Base-by-base conservation (phyloP, 352 stramenopile species). In the Phytopythium sindhum region DNA sequence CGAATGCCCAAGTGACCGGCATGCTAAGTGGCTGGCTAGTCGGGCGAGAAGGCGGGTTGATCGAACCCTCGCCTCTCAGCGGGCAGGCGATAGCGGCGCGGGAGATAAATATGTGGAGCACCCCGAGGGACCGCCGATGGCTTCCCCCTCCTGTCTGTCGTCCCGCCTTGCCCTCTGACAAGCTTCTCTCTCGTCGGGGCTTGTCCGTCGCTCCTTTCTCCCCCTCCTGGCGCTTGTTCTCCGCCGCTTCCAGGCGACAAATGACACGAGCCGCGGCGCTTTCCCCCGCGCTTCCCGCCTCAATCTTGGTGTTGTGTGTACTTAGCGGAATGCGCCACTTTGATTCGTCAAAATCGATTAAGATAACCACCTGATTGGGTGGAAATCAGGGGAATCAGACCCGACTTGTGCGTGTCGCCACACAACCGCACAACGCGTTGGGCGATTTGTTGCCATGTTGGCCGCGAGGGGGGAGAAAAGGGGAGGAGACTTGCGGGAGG, bases 241-340 rank as follows among this genome's bases (percentile, higher is more conserved):
- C 26, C 11, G 48, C 26, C 48, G 23, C 24, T 54, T 54, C 48
- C 48, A 54, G 48, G 48, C 50, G 23, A 37, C 50, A 57, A 57
- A 57, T 57, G 50, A 57, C 50, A 57, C 50, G 50, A 57, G 41
- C 11, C 48, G n/a, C 12, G 48, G 50, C 28, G 28, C 24, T 24
- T 35, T 23, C 17, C 26, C 50, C 26, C 26, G 45, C 19, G n/a
- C 19, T 52, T 35, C 48, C 50, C 28, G 50, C 50, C 50, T 57
- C 50, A 57, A 19, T 37, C 1, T 4, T 0, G 21, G 1, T 29
- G 45, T 12, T 52, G 19, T 24, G 45, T 52, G 12, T 14, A 44
- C 37, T 19, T 44, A 44, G 37, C n/a, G 48, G 4, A 54, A 54
- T 33, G 7, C 6, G 24, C 2, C 10, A 5, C 21, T 0, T 3